Base-by-base conservation (phyloP, 2,329 filamentous ascomycete genomes). In the Diplodia mutila region DNA sequence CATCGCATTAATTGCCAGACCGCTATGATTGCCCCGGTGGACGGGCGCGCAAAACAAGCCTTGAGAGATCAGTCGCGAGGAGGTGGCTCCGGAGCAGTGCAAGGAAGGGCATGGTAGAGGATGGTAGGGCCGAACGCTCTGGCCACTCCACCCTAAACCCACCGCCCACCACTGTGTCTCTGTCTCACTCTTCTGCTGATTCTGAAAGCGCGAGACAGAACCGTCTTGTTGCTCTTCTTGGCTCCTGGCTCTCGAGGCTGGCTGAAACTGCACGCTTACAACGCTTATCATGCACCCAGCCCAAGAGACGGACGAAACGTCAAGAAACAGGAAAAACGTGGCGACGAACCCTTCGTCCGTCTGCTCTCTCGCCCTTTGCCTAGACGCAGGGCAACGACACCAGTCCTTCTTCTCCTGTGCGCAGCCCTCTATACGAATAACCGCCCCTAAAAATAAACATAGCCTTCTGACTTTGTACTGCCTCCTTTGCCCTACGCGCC, bases 381-480 rank as follows among this genome's bases (percentile, higher is more conserved):
- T 3, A 11, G 39, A 46, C 39, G 39, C 39, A 46, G 39, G 39
- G 39, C 12, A 39, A 39, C 37, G 37, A 39, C 37, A 39, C 37
- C 37, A 12, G 37, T 39, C 37, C 11, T 39, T 39, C 12, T n/a
- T 23, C 49, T 34, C 29, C 29, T 32, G 29, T 59, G 21, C n/a
- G 34, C 37, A 5, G 25, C 37, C 12, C 34, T 57, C 9, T 37
- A 23, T 21, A 25, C 21, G 12, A 27, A 25, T 18, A 46, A 8
- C 39, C 39, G 18, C 18, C 53, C n/a, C 53, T 59, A 59, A 59
- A 42, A 59, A 59, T 59, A 34, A 34, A 37, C 34, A 37, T 39
- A 55, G n/a, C 53, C 29, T 55, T 55, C 54, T 42, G 54, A 59
- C 54, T 23, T 11, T 34, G 11, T 34, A 11, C 32, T 34, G 8